Percentiles rank a stretch among this genome's conserved stretches.
Evolutionary conservation across 768 basidiomycete genomes (phyloP).

Genomic region (Rhodotorula babjevae): DNA sequence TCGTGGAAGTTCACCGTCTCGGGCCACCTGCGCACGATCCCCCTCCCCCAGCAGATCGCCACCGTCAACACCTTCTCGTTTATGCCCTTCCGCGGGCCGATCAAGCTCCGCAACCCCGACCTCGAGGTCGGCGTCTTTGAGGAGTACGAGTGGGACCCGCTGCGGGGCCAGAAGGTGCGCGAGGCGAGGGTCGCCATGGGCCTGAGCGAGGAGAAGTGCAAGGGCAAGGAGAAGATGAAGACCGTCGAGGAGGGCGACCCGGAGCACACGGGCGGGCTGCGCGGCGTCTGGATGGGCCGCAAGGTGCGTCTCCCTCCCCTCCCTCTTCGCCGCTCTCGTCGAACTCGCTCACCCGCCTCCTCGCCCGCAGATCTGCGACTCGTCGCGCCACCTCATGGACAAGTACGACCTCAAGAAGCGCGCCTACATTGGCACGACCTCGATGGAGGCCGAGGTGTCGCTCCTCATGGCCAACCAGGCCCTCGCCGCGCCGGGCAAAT

Average conservation of each 20-base stretch:
- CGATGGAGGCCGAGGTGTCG: constrained; percentile 95
- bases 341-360: not conserved
- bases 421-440: constrained; percentile 86
- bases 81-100: constrained; percentile 74
- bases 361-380: constrained; percentile 28
- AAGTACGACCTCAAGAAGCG: constrained; percentile 85
- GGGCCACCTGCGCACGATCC: constrained; percentile 46
- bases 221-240: constrained; percentile 44
- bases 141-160: constrained; percentile 34
- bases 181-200: constrained; percentile 15
- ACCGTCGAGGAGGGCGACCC: not conserved
- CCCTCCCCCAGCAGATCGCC: constrained; percentile 11
- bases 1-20: constrained; percentile 77
- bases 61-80: constrained; percentile 60
- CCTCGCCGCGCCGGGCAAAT: constrained; percentile 79
- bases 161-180: constrained; percentile 7
- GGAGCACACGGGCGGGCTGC: constrained; percentile 6
- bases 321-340: no score
- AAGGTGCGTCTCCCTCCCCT: constrained; percentile 59
- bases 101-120: constrained; percentile 62
- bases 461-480: constrained; percentile 96
- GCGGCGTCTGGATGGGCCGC: constrained; percentile 73
- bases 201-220: constrained; percentile 46
- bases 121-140: constrained; percentile 39
- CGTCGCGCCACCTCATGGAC: constrained; percentile 57